Evolutionary conservation across 495 filamentous ascomycete species (phyloP).

Genomic region (Penicillium manginii): DNA sequence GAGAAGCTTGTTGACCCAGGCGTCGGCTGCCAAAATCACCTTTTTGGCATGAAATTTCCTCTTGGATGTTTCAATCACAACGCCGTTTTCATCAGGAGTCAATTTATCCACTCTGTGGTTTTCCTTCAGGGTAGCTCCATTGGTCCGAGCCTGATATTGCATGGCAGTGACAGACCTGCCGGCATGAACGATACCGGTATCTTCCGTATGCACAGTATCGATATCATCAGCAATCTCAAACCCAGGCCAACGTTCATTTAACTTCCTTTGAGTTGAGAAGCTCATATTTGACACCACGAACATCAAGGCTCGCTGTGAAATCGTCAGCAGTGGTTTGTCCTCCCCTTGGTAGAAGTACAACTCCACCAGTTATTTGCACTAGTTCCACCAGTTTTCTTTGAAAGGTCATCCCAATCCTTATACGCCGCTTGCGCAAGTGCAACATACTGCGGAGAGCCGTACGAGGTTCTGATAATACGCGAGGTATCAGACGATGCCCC

Average conservation of each 20-base stretch:
- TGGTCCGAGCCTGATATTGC: constrained; percentile 24
- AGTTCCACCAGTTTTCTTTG: constrained; percentile 18
- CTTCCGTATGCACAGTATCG: constrained; percentile 27
- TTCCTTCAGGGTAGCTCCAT: constrained; percentile 30
- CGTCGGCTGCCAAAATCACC: constrained; percentile 31
- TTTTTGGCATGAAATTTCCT: constrained; percentile 25
- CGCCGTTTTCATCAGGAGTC: constrained; percentile 16
- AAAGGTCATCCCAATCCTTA: constrained; percentile 26
- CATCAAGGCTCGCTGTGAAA: constrained; percentile 22
- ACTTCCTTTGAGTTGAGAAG: constrained; percentile 25
- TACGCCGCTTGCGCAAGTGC: constrained; percentile 23
- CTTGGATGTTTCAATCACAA: constrained; percentile 27
- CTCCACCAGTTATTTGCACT: constrained; percentile 21
- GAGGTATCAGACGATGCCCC: constrained; percentile 28
- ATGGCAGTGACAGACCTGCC: constrained; percentile 24
- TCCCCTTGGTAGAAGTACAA: constrained; percentile 27
- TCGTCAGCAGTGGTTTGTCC: constrained; percentile 6
- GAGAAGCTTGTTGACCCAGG: constrained; percentile 34
- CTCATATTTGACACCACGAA: constrained; percentile 27
- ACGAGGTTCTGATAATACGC: constrained; percentile 25
- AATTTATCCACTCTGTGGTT: constrained; percentile 26
- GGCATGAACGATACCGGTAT: constrained; percentile 32
- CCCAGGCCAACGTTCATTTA: constrained; percentile 31
- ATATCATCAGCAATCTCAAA: constrained; percentile 28
- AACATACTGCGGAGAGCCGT: constrained; percentile 19